Conservation (phyloP, 352 stramenopile species). For the Phytophthora idaei region DNA sequence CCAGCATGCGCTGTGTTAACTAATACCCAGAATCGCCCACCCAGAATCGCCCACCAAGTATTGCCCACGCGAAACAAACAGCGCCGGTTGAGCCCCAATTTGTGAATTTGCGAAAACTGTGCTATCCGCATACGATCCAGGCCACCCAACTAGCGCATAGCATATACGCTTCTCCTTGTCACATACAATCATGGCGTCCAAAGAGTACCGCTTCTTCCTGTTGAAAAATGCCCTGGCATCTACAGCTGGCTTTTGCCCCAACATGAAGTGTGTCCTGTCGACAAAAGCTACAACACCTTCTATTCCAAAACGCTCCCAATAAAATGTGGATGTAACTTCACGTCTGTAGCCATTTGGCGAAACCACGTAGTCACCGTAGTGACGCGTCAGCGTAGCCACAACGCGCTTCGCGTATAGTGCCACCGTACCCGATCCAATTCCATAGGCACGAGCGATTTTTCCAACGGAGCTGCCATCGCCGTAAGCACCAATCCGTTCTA, state of each 20-base stretch:
- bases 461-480: not conserved
- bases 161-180: constrained; percentile 3
- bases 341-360: not conserved
- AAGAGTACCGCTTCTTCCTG: not conserved
- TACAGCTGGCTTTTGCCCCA: constrained; percentile 3
- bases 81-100: not conserved
- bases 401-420: not conserved
- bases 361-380: not conserved
- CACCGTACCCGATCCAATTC: not conserved
- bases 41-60: not conserved
- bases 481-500: not conserved
- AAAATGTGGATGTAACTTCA: not conserved
- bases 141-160: not conserved
- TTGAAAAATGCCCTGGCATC: constrained; percentile 1
- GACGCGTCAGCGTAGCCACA: not conserved
- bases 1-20: not conserved
- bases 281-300: not conserved
- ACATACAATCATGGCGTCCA: not conserved
- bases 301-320: not conserved
- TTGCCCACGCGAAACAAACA: not conserved
- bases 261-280: constrained; percentile 2
- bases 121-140: not conserved
- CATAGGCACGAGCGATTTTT: not conserved
- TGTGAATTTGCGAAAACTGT: not conserved
- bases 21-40: not conserved